Evolutionary conservation across 805 yeast species (phyloP), one percentile per base, ranked within the genome.

Genomic region (Metschnikowia lochheadii): DNA sequence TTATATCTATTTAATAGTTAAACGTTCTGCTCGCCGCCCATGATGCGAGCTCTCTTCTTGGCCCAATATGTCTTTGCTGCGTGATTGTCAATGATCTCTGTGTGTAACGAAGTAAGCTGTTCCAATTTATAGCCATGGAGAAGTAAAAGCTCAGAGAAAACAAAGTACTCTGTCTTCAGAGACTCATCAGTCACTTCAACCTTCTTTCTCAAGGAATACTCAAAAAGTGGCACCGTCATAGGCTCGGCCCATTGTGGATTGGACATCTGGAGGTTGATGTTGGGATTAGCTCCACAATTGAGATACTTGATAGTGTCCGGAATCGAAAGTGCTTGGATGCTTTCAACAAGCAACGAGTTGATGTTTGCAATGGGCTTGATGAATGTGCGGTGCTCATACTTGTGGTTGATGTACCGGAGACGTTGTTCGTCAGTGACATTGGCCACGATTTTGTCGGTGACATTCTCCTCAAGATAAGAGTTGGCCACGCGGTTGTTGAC

Each of bases 51-150:
- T 40, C 41, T 68, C 62, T 47, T 59, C 62, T 6, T 66, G 67
- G 70, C 69, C 88, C 89, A 84, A 60, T 80, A 85, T 4, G 60
- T 59, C 15, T 61, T 57, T n/a, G 87, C 89, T 4, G 67, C 72
- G 0, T 67, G 66, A 6, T 77, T 64, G 38, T 80, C 64, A 0
- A 72, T 72, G 10, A 77, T 55, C 6, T 66, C 69, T 14, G 64
- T 57, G 11, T 63, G 52, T 7, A 72, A 62, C 13, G 54, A 58
- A 26, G 35, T 46, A 5, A 53, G 26, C 1, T 61, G 61, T 6
- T 80, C 81, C 7, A 78, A 68, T 10, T 72, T 68, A 32, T 80
- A 70, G 7, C 87, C 87, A 62, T 83, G 84, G 43, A 82, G 66
- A 0, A 81, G 52, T 11, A 86, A 61, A 13, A 83, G 68, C 58